phyloP scores from a whole-genome alignment of 2,329 filamentous ascomycete genomes.

The Ophiostoma tasmaniense region DNA sequence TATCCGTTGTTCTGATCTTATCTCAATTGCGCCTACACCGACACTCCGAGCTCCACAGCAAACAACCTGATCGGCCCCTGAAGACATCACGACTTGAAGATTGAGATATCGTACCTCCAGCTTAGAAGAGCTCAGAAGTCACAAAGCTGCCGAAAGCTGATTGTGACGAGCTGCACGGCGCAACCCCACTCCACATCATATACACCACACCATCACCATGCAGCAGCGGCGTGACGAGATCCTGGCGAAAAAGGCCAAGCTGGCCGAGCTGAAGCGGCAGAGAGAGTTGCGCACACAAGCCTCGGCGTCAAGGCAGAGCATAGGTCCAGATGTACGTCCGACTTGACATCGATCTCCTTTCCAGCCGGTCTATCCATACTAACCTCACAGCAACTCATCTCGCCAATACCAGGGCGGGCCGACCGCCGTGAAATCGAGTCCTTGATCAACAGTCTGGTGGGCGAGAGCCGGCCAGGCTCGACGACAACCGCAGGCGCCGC shows the following conservation, averaged over 20 bases:
- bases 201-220: constrained; percentile 35
- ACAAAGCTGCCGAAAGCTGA: not conserved
- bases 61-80: not conserved
- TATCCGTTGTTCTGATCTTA: not conserved
- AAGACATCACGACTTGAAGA: not conserved
- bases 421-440: constrained; percentile 73
- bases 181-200: not conserved
- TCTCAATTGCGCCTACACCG: not conserved
- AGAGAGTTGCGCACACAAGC: constrained; percentile 76
- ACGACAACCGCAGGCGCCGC: constrained; percentile 54
- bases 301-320: constrained; percentile 57
- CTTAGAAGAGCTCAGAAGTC: not conserved
- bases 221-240: constrained; percentile 92
- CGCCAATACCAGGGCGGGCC: constrained; percentile 61
- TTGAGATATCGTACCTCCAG: not conserved
- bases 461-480: constrained; percentile 64
- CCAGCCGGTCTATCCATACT: not conserved
- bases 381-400: constrained; percentile 44
- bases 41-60: not conserved
- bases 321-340: constrained; percentile 59
- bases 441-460: constrained; percentile 75
- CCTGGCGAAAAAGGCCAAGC: constrained; percentile 89
- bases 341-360: not conserved
- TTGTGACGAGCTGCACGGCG: not conserved
- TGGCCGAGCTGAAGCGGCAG: constrained; percentile 90